Evolutionary conservation across 2,329 filamentous ascomycete genomes (phyloP), one percentile per base, ranked within the genome.

Genomic region (Beauveria sp.): DNA sequence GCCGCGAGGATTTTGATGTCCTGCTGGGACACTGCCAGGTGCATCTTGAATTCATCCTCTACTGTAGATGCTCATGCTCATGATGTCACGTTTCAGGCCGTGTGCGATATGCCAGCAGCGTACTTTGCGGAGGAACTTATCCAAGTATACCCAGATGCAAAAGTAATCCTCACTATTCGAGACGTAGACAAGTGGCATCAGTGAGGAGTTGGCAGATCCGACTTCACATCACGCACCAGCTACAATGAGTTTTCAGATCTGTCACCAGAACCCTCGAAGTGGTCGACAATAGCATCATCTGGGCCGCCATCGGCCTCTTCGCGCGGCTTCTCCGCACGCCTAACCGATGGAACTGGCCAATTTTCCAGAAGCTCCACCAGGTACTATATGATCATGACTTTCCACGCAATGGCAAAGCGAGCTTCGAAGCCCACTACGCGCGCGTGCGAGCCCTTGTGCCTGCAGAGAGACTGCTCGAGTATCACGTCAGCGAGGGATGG

Each of bases 371-470:
- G 9, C 68, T 65, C 67, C 51, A 62, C 26, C 60, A 64, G 64
- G 58, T 61, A 5, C 20, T 63, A 14, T 61, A 59, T 22, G 56
- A 55, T n/a, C 53, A 58, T 22, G 58, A 55, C 22, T 62, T 57
- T 9, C 54, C 55, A 9, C 48, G 40, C 30, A 55, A 62, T 34
- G 64, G 63, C 1, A 63, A 54, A 12, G 60, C 56, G 5, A 62
- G 63, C 34, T 70, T 67, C 51, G 56, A 62, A 10, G 63, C 64
- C 10, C 67, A 70, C 43, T 67, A 69, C 46, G 64, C 55, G 7
- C 55, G 62, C 16, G 43, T 70, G 7, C 57, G 65, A 7, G 61
- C 59, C 22, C 48, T 64, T 2, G 62, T 65, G 14, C 56, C 63
- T 7, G 46, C 48, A 5, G 64, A 64, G 20, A 50, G 56, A 12